Evolutionary conservation across 345 rosid species (phyloP).

Genomic region (Linum tenue): DNA sequence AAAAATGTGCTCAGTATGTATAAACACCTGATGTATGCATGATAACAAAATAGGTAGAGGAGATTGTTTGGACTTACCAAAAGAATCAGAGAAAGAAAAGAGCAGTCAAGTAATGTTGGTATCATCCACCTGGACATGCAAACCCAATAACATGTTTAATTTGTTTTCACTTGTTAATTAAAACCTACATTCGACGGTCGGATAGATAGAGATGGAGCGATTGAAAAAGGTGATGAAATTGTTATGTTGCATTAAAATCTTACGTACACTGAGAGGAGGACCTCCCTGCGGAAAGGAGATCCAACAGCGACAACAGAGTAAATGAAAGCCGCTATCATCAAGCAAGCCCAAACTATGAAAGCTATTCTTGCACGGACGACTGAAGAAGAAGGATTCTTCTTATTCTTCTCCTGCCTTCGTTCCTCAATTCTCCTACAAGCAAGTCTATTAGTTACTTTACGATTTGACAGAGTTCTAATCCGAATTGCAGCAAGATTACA

Average conservation of each 20-base stretch:
- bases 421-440: conserved; percentile 28
- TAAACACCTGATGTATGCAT: too few relatives aligned
- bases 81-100: conserved; percentile 44
- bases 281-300: conserved; percentile 73
- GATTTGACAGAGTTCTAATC: too few relatives aligned
- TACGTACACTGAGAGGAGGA: conserved; percentile 57
- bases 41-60: neutral
- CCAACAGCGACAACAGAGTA: conserved; percentile 64
- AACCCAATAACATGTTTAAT: neutral
- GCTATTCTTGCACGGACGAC: conserved; percentile 46
- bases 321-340: conserved; percentile 66
- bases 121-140: conserved; percentile 60
- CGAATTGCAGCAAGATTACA: too few relatives aligned
- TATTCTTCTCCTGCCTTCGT: conserved; percentile 21
- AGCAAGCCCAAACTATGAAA: conserved; percentile 50
- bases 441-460: too few relatives aligned
- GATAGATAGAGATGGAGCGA: too few relatives aligned
- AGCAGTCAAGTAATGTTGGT: conserved; percentile 65
- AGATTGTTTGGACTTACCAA: conserved; percentile 41
- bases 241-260: conserved; percentile 14
- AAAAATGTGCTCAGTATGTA: too few relatives aligned
- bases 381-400: conserved; percentile 15
- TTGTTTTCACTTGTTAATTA: too few relatives aligned
- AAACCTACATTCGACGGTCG: too few relatives aligned
- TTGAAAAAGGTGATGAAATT: too few relatives aligned